Evolutionary conservation across 331 rosid species (phyloP), one percentile per base, ranked within the genome.

Genomic region (Quercus phellos): DNA sequence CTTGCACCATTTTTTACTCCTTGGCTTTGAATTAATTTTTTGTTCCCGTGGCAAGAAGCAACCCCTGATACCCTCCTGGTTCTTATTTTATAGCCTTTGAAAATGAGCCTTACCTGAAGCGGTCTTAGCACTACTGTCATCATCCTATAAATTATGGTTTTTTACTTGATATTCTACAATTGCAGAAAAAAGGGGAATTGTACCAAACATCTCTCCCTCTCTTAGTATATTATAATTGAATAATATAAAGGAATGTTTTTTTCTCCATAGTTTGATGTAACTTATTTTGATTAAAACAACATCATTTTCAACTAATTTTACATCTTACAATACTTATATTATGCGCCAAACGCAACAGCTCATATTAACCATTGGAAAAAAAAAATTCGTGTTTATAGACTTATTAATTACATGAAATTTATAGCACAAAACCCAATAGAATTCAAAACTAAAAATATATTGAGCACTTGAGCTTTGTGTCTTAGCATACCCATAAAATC

Each of bases 261-360:
- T 38, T 2, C 1, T 38, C 46, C 7, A 38, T 38, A 38, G 3
- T 38, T 8, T 38, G 46, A 38, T 38, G 46, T 38, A 38, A 38
- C 12, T 1, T 38, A 38, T 0, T 2, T 0, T 38, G 0, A 2
- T 35, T 35, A 35, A 0, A 35, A 8, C 0, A 35, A 35, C 46
- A 0, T 8, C 0, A 38, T 1, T 8, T 38, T 38, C 11, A 38
- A 38, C 3, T 7, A 38, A 38, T 1, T 38, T 6, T 3, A 7
- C 0, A 38, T 7, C 46, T 38, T 38, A 2, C 11, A 38, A 38
- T 8, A 38, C 3, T 38, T 38, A 8, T 38, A 38, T 8, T 0
- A 38, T 38, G 46, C 1, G 3, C 12, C 3, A 38, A 8, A 38
- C 0, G 0, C 1, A 38, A 38, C 46, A 38, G 2, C 46, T 2